Base-by-base conservation (phyloP, 805 yeast genomes). In the Candida maris region DNA sequence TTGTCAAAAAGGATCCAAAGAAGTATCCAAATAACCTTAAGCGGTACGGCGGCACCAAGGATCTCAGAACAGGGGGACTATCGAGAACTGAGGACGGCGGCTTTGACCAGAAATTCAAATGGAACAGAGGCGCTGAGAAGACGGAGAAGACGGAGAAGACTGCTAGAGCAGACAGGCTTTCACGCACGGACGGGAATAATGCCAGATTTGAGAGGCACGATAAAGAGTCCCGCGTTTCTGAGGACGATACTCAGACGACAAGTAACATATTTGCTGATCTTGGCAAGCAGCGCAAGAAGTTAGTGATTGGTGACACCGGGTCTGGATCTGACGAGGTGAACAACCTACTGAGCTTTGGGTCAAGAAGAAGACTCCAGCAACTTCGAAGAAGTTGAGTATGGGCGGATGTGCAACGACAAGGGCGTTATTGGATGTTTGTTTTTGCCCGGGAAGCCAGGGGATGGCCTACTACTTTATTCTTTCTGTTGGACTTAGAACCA, bases 281-380 rank as follows among this genome's bases (percentile, higher is more conserved):
- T 14, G 60, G 61, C 5, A 56, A 51, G 29, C 50, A 54, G 30
- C 45, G 61, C 40, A 55, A 54, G 44, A 53, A 48, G 32, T 41
- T 56, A 21, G 54, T 49, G 21, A 41, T 50, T 23, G 48, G 38
- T 30, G 49, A 48, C 17, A 45, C 46, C 21, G 52, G 52, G 2
- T 35, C 44, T n/a, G 46, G 45, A 19, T 48, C 45, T 20, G 57
- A 48, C 15, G 60, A 54, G 32, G 49, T 54, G 19, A 56, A 49
- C 30, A 52, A 44, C n/a, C 38, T 56, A 41, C 31, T 51, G 22
- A 52, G 51, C 27, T 53, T 56, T 36, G 52, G 49, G 16, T 43
- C 45, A 4, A 43, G 56, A 35, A 46, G 56, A 38, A 41, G 48
- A 42, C 29, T 42, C 44, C 44, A 45, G 27, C 51, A 40, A 35